Base-by-base conservation (phyloP, 176 grass and related monocot species). In the Eragrostis curvula region DNA sequence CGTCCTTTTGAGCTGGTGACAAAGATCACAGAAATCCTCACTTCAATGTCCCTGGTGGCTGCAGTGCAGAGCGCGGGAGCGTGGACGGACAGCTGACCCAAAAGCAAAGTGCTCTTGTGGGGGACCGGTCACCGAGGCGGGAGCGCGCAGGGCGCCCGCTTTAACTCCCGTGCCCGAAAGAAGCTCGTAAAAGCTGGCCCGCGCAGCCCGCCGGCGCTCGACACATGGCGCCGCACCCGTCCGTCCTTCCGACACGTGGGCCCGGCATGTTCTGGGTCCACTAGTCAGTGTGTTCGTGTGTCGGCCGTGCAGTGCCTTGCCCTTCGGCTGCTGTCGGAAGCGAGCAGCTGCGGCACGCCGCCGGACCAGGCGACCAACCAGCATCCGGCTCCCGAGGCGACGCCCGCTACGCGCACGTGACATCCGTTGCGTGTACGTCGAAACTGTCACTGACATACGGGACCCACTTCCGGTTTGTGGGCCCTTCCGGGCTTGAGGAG, bases 361-460 rank as follows among this genome's bases (percentile, higher is more conserved):
- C 30, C 10, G 46, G 48, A 12, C 29, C 46, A 2, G 46, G 9
- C 17, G 32, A 36, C 66, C 15, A 2, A 39, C 47, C 25, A 0
- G 12, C 8, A 1, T 10, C 61, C 18, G 21, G 8, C 45, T 15
- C 3, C 59, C 30, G 3, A 20, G 12, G 49, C 9, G 16, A 7
- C 24, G 18, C 3, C 7, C 21, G 14, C 32, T 23, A 4, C 13
- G 58, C 44, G 21, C n/a, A 80, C 78, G 4, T 63, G 2, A 15
- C 9, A 2, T 32, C 36, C 62, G 28, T 28, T 0, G 6, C 25
- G 27, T 17, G 29, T 3, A 36, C 5, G 13, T 36, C 12, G 13
- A 2, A 0, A 1, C 0, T 0, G 0, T 2, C 17, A 36, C 81
- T 32, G 48, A 57, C 24, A 2, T 4, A 4, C 0, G 4, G 0